Evolutionary conservation across 2,329 filamentous ascomycete species (phyloP).

Genomic region (Claviceps arundinis): DNA sequence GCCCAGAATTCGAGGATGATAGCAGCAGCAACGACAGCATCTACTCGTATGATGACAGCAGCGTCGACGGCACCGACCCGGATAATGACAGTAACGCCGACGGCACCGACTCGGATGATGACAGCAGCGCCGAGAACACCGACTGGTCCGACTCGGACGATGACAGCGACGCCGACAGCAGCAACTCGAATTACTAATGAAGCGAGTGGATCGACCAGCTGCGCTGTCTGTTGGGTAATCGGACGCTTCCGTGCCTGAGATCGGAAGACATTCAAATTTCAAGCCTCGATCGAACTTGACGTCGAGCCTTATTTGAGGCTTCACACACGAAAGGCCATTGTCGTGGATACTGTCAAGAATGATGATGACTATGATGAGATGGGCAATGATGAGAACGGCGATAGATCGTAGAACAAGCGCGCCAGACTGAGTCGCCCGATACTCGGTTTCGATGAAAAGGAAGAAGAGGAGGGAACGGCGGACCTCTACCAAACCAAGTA

Average conservation of each 20-base stretch:
- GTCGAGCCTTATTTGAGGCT: conserved; percentile 3
- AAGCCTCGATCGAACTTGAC: not conserved
- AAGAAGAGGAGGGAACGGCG: not conserved
- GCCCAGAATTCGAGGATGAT: too few relatives aligned
- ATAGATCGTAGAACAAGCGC: not conserved
- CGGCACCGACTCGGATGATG: too few relatives aligned
- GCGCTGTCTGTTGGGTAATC: not conserved
- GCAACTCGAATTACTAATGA: conserved; percentile 21
- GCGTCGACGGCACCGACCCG: too few relatives aligned
- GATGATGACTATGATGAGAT: conserved; percentile 7
- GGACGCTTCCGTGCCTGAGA: conserved; percentile 2
- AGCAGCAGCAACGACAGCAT: too few relatives aligned
- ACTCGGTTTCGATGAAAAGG: conserved; percentile 2
- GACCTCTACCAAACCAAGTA: not conserved
- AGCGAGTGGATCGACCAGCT: conserved; percentile 27
- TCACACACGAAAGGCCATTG: conserved; percentile 14
- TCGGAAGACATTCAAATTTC: conserved; percentile 4
- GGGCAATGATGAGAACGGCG: conserved; percentile 14
- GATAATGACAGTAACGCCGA: too few relatives aligned
- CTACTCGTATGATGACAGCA: too few relatives aligned
- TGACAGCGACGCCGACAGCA: conserved; percentile 4
- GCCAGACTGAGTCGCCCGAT: not conserved
- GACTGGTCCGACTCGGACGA: not conserved
- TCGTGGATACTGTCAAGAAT: conserved; percentile 13
- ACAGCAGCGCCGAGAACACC: not conserved